Conservation (phyloP, 305 asterid genomes). For the Andrographis paniculata region DNA sequence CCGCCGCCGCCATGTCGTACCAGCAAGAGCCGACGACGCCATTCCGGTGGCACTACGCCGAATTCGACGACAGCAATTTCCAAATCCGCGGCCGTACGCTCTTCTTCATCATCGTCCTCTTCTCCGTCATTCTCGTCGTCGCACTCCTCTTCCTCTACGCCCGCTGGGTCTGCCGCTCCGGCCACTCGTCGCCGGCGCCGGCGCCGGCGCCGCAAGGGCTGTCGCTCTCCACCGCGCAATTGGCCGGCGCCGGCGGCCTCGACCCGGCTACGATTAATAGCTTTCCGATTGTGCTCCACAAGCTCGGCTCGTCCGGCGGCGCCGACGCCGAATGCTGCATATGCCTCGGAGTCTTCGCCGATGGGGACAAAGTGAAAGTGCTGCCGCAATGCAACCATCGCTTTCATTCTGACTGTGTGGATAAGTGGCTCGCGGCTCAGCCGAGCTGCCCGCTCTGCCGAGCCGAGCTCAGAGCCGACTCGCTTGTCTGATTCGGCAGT, state of each 20-base stretch:
- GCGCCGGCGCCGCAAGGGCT: not conserved
- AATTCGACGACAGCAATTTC: conserved; percentile 61
- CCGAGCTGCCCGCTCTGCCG: conserved; percentile 85
- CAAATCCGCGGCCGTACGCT: conserved; percentile 61
- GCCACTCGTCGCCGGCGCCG: conserved; percentile 4
- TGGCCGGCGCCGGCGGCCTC: conserved; percentile 29
- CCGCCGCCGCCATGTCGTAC: no score
- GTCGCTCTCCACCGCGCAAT: conserved; percentile 12
- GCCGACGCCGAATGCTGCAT: conserved; percentile 56
- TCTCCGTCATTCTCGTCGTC: conserved; percentile 34
- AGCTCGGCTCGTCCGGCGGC: not conserved
- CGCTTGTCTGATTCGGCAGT: conserved; percentile 32
- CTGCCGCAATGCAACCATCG: conserved; percentile 55
- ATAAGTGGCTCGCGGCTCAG: conserved; percentile 59
- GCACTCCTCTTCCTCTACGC: conserved; percentile 48
- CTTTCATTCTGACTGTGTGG: conserved; percentile 74
- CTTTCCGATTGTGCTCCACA: conserved; percentile 42
- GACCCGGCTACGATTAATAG: conserved; percentile 31
- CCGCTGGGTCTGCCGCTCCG: conserved; percentile 51
- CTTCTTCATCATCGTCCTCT: conserved; percentile 50
- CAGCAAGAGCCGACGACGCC: conserved; percentile 23
- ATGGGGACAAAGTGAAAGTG: conserved; percentile 55
- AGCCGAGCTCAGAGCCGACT: conserved; percentile 42
- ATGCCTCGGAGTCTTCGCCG: conserved; percentile 55
- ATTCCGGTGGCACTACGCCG: conserved; percentile 69